These are phyloP conservation scores for Trichoderma pleuroti DNA, from an alignment of 2,329 filamentous ascomycete species.

Conservation along the genomic window DNA sequence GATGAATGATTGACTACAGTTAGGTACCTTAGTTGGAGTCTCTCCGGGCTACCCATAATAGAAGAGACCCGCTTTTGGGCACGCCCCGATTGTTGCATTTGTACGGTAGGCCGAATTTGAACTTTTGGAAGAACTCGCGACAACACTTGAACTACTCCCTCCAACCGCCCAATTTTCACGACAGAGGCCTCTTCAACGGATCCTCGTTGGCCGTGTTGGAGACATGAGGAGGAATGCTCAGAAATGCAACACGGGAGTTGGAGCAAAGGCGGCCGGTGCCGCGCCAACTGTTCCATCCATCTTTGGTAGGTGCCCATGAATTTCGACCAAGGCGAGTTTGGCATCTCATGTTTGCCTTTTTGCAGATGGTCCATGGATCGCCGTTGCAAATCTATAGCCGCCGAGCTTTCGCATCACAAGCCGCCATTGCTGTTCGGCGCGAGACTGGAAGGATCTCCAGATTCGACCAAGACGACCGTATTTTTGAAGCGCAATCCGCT, in stretches of 20 bases:
- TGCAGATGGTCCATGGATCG: slow-evolving; percentile 11
- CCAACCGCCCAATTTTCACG: background rate
- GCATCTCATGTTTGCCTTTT: background rate
- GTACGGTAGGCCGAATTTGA: slow-evolving; percentile 23
- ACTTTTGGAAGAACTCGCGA: slow-evolving; percentile 8
- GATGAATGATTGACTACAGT: background rate
- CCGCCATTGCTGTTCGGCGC: background rate
- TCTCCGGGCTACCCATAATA: background rate
- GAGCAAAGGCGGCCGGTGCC: slow-evolving; percentile 28
- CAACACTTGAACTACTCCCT: background rate
- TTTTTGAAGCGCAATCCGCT: background rate
- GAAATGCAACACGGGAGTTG: slow-evolving; percentile 33
- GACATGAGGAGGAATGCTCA: slow-evolving; percentile 38
- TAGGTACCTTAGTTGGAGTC: background rate
- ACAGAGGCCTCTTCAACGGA: slow-evolving; percentile 10
- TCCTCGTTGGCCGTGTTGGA: slow-evolving; percentile 21
- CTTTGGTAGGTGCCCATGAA: slow-evolving; percentile 23
- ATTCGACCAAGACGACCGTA: background rate
- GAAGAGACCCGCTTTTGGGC: slow-evolving; percentile 15
- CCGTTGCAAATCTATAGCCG: background rate
- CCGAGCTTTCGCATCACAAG: slow-evolving; percentile 10
- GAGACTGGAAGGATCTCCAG: background rate
- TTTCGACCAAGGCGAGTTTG: background rate
- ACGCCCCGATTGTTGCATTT: slow-evolving; percentile 28
- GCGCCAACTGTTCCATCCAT: slow-evolving; percentile 23